Conservation (phyloP, 805 yeast species). For the Candida loeiensis region DNA sequence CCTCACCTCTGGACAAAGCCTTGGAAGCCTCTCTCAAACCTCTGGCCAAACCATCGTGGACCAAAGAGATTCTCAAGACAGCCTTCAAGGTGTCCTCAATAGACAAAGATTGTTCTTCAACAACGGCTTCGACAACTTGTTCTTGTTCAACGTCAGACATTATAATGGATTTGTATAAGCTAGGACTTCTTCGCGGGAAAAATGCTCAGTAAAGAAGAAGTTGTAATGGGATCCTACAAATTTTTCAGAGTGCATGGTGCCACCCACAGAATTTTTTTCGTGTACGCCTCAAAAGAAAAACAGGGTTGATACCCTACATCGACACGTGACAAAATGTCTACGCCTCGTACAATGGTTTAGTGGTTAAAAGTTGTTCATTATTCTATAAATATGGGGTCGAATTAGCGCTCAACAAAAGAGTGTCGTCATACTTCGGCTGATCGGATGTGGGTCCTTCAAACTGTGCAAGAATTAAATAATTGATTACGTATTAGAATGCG, state of each 20-base stretch:
- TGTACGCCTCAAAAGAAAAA: background rate
- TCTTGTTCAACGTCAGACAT: constrained; percentile 96
- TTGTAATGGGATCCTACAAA: constrained; percentile 3
- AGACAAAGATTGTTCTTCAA: constrained; percentile 84
- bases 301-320: background rate
- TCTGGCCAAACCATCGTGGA: constrained; percentile 99
- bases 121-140: constrained; percentile 77
- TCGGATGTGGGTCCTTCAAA: background rate
- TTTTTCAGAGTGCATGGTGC: constrained; percentile 5
- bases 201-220: constrained; percentile 26
- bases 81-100: constrained; percentile 98
- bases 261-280: background rate
- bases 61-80: constrained; percentile 95
- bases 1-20: constrained; percentile 97
- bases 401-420: background rate
- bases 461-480: background rate
- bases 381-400: background rate
- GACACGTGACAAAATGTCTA: background rate
- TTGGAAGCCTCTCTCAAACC: constrained; percentile 99
- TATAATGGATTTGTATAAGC: constrained; percentile 21
- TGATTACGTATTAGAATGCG: constrained; percentile 4
- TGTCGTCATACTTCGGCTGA: background rate
- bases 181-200: constrained; percentile 72
- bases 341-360: background rate
- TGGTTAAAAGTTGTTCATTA: background rate